Base-by-base conservation (phyloP, 2,329 filamentous ascomycete genomes). In the Fusarium hostae region DNA sequence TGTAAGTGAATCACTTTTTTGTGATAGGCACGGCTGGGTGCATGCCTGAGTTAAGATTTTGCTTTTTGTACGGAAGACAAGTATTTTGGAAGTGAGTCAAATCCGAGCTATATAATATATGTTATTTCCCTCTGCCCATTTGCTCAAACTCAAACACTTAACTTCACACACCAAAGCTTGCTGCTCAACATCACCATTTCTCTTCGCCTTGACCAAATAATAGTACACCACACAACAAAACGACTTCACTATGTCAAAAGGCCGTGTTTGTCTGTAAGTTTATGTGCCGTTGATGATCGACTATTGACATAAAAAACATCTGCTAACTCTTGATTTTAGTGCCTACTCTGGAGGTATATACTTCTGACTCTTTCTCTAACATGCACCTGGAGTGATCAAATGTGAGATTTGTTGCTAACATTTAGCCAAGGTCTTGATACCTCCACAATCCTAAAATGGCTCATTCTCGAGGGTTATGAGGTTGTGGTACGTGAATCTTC, bases 371-470 rank as follows among this genome's bases (percentile, higher is more conserved):
- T 26, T 22, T 34, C 26, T 32, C 24, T 24, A 35, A 43, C 43
- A 15, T 39, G 20, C 26, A 30, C 9, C n/a, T 39, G 40, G 43
- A 22, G 30, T 50, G 40, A 18, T 28, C 44, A n/a, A 18, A n/a
- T 43, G 10, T 26, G 37, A 52, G 11, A 35, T 22, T 28, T n/a
- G 5, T 26, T 44, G 32, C 65, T 64, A 37, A 68, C 41, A 32
- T 15, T 12, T 15, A 22, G 30, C 11, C 7, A 64, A 68, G 82
- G 82, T 52, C 80, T 84, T 22, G 82, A 84, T 66, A 84, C 83
- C 56, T 81, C 78, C 30, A 81, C 79, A 9, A 85, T 85, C 63
- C 76, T 71, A 26, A 71, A 67, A 66, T 85, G 80, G 80, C 79
- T 85, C 18, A 78, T 77, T 12, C 62, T 84, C 45, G 72, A 81